Evolutionary conservation across 2,329 filamentous ascomycete species (phyloP).

Genomic region (Aspergillus pseudotamarii): DNA sequence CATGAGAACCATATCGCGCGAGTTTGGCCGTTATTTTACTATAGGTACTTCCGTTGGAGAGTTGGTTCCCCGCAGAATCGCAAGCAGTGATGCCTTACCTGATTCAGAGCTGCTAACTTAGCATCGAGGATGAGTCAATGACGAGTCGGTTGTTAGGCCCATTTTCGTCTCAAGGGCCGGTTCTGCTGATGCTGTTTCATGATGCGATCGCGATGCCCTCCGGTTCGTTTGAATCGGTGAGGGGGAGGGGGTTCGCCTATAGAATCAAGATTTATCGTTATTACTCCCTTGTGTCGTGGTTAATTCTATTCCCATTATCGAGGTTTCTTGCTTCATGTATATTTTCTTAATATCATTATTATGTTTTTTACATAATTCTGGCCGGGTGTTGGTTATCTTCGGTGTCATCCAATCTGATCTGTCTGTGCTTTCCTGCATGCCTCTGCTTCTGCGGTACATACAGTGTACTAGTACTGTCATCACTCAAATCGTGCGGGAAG

Average conservation of each 20-base stretch:
- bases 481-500: constrained; percentile 15
- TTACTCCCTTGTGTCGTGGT: background rate
- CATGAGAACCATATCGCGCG: constrained; percentile 15
- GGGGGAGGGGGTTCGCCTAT: background rate
- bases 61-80: background rate
- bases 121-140: background rate
- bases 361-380: constrained; percentile 1
- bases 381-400: background rate
- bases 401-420: constrained; percentile 16
- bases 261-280: background rate
- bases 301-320: background rate
- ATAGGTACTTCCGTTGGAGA: background rate
- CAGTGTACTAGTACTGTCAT: constrained; percentile 14
- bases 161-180: background rate
- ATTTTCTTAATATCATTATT: background rate
- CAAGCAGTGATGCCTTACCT: constrained; percentile 24
- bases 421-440: constrained; percentile 23
- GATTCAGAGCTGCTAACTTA: constrained; percentile 5
- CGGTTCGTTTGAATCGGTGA: background rate
- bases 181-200: background rate
- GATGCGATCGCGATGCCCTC: background rate
- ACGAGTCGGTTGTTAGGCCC: background rate
- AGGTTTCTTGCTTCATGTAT: background rate
- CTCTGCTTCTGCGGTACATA: constrained; percentile 24
- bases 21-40: constrained; percentile 1